Percentiles rank a stretch among this genome's conserved stretches.
These are phyloP conservation scores for Rosa chinensis DNA, from an alignment of 306 rosid species.

Conservation along the genomic window DNA sequence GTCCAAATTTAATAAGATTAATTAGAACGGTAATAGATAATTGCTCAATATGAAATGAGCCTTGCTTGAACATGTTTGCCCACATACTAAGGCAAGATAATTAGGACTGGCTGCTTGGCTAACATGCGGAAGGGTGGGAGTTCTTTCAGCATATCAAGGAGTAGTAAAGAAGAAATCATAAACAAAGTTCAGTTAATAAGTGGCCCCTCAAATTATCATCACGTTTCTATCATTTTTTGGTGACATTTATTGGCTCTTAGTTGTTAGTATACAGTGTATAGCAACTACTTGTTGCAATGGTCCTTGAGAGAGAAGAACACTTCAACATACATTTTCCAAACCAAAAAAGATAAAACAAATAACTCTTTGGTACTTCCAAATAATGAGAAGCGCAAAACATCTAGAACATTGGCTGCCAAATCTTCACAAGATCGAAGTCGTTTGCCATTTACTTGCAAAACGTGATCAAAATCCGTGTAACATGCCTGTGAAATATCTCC, in stretches of 20 bases:
- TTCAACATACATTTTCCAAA: background rate
- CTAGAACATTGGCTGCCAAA: no score
- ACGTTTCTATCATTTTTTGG: background rate
- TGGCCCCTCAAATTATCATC: background rate
- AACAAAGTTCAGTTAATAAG: background rate
- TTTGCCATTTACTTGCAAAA: background rate
- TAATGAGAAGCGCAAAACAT: background rate
- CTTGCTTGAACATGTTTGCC: background rate
- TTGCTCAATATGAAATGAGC: no score
- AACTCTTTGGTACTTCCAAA: background rate
- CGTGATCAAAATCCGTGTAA: background rate
- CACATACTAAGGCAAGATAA: background rate
- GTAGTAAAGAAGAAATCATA: background rate
- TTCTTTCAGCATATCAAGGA: background rate
- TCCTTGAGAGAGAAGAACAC: background rate
- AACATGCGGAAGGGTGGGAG: background rate
- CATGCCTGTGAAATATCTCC: background rate
- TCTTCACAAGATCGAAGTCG: background rate
- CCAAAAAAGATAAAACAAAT: background rate
- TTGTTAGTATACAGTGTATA: background rate
- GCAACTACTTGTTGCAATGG: background rate
- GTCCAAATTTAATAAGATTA: no score
- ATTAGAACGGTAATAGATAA: no score
- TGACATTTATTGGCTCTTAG: background rate
- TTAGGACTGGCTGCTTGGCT: no score